These are phyloP conservation scores for Aspergillus puulaauensis DNA, from an alignment of 2,329 filamentous ascomycete species.

Conservation along the genomic window DNA sequence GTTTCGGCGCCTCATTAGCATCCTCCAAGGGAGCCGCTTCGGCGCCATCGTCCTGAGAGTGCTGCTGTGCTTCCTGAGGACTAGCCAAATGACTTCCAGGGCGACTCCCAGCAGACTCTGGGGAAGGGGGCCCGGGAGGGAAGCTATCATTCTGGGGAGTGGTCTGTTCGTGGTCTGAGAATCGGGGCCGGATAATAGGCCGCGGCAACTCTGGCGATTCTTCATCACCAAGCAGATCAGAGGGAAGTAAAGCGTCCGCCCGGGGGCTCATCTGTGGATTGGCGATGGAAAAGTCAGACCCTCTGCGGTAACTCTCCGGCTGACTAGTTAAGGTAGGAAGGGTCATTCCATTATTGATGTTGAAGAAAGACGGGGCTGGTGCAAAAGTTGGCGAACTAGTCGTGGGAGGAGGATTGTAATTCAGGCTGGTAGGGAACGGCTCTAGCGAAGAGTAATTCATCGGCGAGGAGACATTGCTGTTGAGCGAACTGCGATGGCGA, in stretches of 20 bases:
- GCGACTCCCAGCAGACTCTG: conserved; percentile 45
- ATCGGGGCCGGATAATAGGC: conserved; percentile 28
- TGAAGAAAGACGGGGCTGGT: conserved; percentile 57
- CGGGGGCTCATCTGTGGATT: conserved; percentile 65
- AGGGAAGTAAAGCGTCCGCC: conserved; percentile 61
- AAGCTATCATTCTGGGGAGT: conserved; percentile 32
- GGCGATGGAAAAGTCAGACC: conserved; percentile 55
- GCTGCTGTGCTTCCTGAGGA: conserved; percentile 42
- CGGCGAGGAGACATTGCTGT: conserved; percentile 49
- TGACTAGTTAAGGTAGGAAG: conserved; percentile 46
- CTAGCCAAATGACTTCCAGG: conserved; percentile 48
- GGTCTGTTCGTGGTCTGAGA: conserved; percentile 30
- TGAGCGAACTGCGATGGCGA: conserved; percentile 47
- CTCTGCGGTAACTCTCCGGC: conserved; percentile 43
- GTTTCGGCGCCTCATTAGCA: conserved; percentile 38
- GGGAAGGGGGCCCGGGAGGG: conserved; percentile 42
- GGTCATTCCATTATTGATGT: conserved; percentile 63
- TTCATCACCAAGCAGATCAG: conserved; percentile 60
- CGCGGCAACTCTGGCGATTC: conserved; percentile 39
- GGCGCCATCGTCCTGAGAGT: conserved; percentile 34
- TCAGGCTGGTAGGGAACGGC: conserved; percentile 41
- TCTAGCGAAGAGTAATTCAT: conserved; percentile 42
- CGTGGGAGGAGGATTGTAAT: conserved; percentile 50
- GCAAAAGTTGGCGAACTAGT: conserved; percentile 55
- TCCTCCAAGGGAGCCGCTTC: conserved; percentile 33